Evolutionary conservation across 768 basidiomycete species (phyloP).

Genomic region (Rhodotorula diobovata): DNA sequence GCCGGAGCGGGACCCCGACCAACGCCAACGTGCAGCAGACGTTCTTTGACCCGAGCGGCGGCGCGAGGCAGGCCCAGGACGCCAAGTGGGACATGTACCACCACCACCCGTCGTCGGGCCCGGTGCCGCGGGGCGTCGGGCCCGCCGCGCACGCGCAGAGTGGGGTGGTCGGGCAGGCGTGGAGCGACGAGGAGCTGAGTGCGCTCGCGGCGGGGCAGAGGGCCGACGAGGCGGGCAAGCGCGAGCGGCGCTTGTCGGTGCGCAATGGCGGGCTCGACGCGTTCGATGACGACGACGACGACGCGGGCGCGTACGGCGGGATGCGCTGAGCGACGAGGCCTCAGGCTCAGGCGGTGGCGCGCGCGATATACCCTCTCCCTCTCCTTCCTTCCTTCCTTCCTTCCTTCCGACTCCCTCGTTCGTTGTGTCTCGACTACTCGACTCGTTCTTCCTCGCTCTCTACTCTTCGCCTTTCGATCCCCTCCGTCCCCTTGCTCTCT

Average conservation of each 20-base stretch:
- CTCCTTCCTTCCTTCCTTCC: no score
- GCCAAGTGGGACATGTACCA: not conserved
- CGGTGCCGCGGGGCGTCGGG: not conserved
- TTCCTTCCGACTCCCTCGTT: no score
- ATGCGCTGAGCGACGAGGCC: constrained; percentile 3
- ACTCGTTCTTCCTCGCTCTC: no score
- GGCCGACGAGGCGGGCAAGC: not conserved
- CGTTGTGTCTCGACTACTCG: no score
- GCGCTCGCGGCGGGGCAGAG: not conserved
- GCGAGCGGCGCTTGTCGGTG: not conserved
- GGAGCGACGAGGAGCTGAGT: not conserved
- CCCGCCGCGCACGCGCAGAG: not conserved
- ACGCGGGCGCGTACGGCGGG: constrained; percentile 2
- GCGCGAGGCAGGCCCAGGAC: not conserved
- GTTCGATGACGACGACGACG: constrained; percentile 3
- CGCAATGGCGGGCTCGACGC: constrained; percentile 1
- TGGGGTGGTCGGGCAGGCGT: not conserved
- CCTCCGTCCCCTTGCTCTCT: no score
- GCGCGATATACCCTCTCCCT: no score
- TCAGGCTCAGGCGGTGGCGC: no score
- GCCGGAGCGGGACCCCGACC: constrained; percentile 37
- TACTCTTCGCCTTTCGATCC: no score
- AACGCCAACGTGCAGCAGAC: constrained; percentile 42
- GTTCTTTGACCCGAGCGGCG: constrained; percentile 25
- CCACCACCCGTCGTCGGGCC: not conserved